Evolutionary conservation across 2,329 filamentous ascomycete genomes (phyloP), one percentile per base, ranked within the genome.

Genomic region (Alternaria arbusti): DNA sequence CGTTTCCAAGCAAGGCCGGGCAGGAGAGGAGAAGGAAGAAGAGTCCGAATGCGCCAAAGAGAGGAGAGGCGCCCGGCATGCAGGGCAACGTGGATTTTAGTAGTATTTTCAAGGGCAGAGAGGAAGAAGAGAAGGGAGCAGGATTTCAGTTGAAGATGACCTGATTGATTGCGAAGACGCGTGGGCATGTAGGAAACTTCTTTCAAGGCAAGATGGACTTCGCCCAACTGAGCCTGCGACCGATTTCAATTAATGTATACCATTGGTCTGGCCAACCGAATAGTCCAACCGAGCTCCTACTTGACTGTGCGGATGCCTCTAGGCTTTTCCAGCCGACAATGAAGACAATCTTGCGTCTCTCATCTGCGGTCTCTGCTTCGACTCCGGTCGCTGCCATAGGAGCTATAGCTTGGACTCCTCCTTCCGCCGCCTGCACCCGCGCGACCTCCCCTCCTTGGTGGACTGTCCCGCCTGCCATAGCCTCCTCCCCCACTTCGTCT

Each of bases 1-100:
- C 96, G 0, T 99, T 98, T 78, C 96, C 96, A 0, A 96, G 92
- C 72, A 97, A 97, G 80, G 96, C 96, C 0, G 93, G 94, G 2
- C 91, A 96, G 84, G 96, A 99, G 84, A 91, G 90, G 75, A 85
- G 94, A 70, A 84, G 92, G 67, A 85, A 88, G 40, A 85, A 87
- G 63, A 94, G 90, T 67, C 96, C 96, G 1, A 90, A 94, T 78
- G 96, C 96, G 7, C 96, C 96, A 0, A 88, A 87, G 43, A 85
- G 95, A 30, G 94, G 94, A 0, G 89, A 91, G 54, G 59, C 59
- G 30, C 55, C 59, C 12, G 87, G 61, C 88, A 88, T 2, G 47
- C 52, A 22, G 80, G 78, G 68, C 20, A 83, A 82, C 54, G 77
- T 83, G 47, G 83, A 85, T 69, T 84, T 85, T 57, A 84, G 83